Evolutionary conservation across 257 asterid species (phyloP), one percentile per base, ranked within the genome.

Genomic region (Solanum dulcamara): DNA sequence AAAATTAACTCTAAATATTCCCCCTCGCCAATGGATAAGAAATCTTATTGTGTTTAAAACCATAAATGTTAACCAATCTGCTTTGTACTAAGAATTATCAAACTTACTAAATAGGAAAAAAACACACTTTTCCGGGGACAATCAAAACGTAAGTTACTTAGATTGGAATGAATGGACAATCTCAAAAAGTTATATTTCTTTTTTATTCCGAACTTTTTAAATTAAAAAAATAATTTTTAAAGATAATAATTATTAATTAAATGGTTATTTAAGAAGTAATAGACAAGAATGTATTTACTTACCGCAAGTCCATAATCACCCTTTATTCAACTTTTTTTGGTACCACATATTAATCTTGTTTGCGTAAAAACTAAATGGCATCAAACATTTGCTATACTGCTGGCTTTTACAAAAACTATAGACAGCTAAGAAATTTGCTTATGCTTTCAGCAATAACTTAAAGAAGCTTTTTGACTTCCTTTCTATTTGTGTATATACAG

Each of bases 181-280:
- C n/a, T n/a, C n/a, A n/a, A n/a, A n/a, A n/a, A n/a, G n/a, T n/a
- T n/a, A n/a, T n/a, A n/a, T 62, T 28, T 59, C 0, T 24, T 59
- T 0, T 24, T 59, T 0, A 24, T 59, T 59, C 1, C 0, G 4
- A 0, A 3, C 1, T 24, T 24, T 24, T 59, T 0, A 13, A n/a
- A n/a, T 6, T 4, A 24, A 24, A n/a, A 59, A 59, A 4, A 0
- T 2, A 2, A 10, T 9, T n/a, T 59, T 24, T 24, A n/a, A 7
- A 59, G 48, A 42, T 10, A 42, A 10, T 42, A 42, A 9, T 4
- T 11, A 10, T 10, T 59, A n/a, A 0, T 59, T 59, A 10, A 57
- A 18, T 24, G 32, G 24, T 59, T 0, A 59, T 59, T 4, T 5
- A 8, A 10, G 32, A 59, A 18, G 50, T 38, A 38, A 11, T 72